Evolutionary conservation across 768 basidiomycete species (phyloP).

Genomic region (Suillus alpinus): DNA sequence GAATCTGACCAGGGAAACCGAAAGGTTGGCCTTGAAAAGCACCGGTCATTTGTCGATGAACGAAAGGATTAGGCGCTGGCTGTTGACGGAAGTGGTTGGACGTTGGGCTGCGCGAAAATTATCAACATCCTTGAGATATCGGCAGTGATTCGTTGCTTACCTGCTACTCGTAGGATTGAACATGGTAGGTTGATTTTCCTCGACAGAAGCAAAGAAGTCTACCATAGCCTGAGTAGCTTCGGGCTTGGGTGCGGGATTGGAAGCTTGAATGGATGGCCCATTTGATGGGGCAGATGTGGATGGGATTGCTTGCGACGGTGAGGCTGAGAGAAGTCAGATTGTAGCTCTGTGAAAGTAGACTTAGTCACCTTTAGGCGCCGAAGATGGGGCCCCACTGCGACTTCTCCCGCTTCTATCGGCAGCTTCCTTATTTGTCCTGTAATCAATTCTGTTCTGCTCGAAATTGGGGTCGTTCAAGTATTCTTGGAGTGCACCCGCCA

Average conservation of each 20-base stretch:
- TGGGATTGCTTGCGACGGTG: conserved; percentile 16
- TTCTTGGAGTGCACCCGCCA: conserved; percentile 92
- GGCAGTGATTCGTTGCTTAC: conserved; percentile 20
- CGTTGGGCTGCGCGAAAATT: conserved; percentile 39
- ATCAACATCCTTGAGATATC: conserved; percentile 8
- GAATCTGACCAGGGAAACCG: conserved; percentile 36
- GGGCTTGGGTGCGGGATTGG: conserved; percentile 28
- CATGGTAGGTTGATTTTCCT: conserved; percentile 72
- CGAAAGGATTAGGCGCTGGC: conserved; percentile 74
- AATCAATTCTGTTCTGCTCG: conserved; percentile 91
- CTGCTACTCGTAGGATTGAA: conserved; percentile 63
- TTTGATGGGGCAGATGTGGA: conserved; percentile 20
- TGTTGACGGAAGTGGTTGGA: conserved; percentile 55
- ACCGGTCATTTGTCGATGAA: conserved; percentile 52
- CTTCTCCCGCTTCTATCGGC: conserved; percentile 41
- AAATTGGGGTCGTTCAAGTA: conserved; percentile 97
- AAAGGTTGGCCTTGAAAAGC: conserved; percentile 45
- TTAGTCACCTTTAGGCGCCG: conserved; percentile 23
- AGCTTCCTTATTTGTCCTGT: conserved; percentile 75
- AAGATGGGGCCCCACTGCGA: conserved; percentile 8
- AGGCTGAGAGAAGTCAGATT: conserved; percentile 6
- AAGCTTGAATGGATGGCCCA: conserved; percentile 21
- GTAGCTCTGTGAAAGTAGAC: not conserved
- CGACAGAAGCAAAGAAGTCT: conserved; percentile 91
- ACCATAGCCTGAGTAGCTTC: conserved; percentile 49